A percentile compares a stretch with the other conserved stretches of the same genome.
phyloP scores from a whole-genome alignment of 176 grass and related monocot genomes.

The Triticum aestivum region DNA sequence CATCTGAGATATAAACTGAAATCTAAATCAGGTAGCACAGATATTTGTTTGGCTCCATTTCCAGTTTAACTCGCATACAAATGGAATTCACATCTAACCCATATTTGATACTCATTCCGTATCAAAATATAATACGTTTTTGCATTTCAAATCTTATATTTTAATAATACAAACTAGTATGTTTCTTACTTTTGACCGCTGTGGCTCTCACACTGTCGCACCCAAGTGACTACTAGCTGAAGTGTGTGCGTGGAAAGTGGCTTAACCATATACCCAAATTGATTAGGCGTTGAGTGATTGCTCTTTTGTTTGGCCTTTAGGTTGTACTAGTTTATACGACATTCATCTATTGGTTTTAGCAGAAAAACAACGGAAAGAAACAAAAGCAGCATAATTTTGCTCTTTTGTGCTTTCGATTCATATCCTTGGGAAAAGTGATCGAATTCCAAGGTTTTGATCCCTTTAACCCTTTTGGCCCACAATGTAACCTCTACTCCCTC shows the following conservation, averaged over 20 bases:
- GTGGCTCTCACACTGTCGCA: background rate
- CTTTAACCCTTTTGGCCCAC: background rate
- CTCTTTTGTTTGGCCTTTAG: conserved; percentile 29
- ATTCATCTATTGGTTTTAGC: background rate
- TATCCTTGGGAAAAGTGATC: conserved; percentile 9
- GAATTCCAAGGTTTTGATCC: background rate
- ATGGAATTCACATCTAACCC: background rate
- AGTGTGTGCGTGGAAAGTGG: background rate
- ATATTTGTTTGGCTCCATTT: background rate
- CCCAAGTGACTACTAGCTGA: background rate
- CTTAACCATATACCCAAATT: conserved; percentile 1
- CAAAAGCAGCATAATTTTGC: conserved; percentile 11
- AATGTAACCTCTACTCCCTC: background rate
- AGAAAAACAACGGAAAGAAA: background rate
- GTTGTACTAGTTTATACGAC: conserved; percentile 1
- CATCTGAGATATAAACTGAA: background rate
- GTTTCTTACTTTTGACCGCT: background rate
- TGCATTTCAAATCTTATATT: too few relatives aligned
- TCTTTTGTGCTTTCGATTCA: conserved; percentile 6
- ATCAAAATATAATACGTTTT: too few relatives aligned
- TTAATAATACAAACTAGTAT: background rate
- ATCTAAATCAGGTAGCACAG: background rate
- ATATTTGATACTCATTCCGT: background rate
- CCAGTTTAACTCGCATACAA: background rate
- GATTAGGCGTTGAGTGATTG: conserved; percentile 2